Evolutionary conservation across 495 filamentous ascomycete genomes (phyloP).

Genomic region (Podospora pseudopauciseta): DNA sequence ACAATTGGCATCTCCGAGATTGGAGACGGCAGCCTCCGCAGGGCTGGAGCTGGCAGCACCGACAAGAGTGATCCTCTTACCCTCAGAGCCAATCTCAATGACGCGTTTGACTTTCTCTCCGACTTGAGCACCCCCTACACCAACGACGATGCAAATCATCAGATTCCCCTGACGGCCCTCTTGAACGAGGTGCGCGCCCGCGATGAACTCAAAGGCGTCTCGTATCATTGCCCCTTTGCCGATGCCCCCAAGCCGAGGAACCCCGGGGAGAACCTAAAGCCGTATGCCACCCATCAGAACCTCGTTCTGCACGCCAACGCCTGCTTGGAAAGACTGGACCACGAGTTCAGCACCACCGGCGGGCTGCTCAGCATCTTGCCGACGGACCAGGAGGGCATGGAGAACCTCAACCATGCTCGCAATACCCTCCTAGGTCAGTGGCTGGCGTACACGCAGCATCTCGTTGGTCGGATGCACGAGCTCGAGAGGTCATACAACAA

Average conservation of each 20-base stretch:
- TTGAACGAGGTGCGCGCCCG: slow-evolving; percentile 42
- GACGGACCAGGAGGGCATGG: slow-evolving; percentile 28
- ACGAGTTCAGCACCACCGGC: slow-evolving; percentile 49
- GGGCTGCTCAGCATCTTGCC: slow-evolving; percentile 49
- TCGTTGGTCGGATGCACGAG: slow-evolving; percentile 48
- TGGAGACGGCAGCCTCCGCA: slow-evolving; percentile 13
- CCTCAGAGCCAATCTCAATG: slow-evolving; percentile 26
- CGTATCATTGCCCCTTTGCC: slow-evolving; percentile 43
- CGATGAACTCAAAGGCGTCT: slow-evolving; percentile 37
- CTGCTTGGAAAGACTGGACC: slow-evolving; percentile 52
- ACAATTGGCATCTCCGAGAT: slow-evolving; percentile 27
- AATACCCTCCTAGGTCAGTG: slow-evolving; percentile 48
- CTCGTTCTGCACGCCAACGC: slow-evolving; percentile 52
- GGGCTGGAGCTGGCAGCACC: slow-evolving; percentile 1
- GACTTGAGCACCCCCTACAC: slow-evolving; percentile 43
- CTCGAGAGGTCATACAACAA: slow-evolving; percentile 49
- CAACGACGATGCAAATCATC: slow-evolving; percentile 44
- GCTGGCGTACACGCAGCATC: slow-evolving; percentile 45
- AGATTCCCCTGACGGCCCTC: slow-evolving; percentile 43
- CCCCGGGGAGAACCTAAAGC: slow-evolving; percentile 23
- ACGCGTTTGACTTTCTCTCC: slow-evolving; percentile 51
- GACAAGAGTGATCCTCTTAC: slow-evolving; percentile 11
- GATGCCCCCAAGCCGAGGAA: slow-evolving; percentile 16
- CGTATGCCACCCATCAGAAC: slow-evolving; percentile 45
- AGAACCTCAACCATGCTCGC: slow-evolving; percentile 33